A percentile compares a stretch with the other conserved stretches of the same genome.
These are phyloP conservation scores for Kregervanrija delftensis DNA, from an alignment of 805 yeast species.

Conservation along the genomic window DNA sequence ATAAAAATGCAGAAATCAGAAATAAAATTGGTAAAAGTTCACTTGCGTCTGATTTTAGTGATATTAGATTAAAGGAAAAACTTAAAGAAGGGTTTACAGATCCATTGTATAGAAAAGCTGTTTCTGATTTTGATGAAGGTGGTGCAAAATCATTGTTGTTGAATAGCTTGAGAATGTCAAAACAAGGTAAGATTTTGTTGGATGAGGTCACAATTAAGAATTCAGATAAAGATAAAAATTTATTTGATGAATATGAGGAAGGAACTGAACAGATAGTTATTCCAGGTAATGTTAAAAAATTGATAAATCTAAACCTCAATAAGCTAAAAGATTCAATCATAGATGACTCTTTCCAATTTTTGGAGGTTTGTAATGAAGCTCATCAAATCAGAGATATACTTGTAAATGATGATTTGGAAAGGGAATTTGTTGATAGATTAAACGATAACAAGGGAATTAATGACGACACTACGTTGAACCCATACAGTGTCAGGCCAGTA, in stretches of 20 bases:
- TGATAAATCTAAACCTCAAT: no score
- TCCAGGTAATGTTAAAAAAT: background rate
- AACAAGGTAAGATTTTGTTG: conserved; percentile 51
- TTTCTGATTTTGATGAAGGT: conserved; percentile 77
- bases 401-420: no score
- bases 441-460: no score
- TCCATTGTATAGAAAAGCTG: conserved; percentile 67
- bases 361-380: no score
- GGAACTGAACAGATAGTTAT: background rate
- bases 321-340: no score
- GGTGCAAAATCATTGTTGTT: conserved; percentile 67
- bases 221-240: background rate
- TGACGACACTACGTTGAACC: no score
- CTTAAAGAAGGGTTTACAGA: conserved; percentile 29
- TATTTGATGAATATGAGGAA: conserved; percentile 1
- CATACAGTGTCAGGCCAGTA: no score
- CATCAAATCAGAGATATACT: no score
- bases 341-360: no score
- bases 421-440: no score
- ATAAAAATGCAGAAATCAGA: conserved; percentile 21
- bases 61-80: no score
- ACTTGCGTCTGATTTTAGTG: no score
- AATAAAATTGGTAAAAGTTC: background rate
- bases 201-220: conserved; percentile 40
- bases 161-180: conserved; percentile 52